Evolutionary conservation across 2,329 filamentous ascomycete genomes (phyloP).

Genomic region (Myriosclerotinia duriaeana): DNA sequence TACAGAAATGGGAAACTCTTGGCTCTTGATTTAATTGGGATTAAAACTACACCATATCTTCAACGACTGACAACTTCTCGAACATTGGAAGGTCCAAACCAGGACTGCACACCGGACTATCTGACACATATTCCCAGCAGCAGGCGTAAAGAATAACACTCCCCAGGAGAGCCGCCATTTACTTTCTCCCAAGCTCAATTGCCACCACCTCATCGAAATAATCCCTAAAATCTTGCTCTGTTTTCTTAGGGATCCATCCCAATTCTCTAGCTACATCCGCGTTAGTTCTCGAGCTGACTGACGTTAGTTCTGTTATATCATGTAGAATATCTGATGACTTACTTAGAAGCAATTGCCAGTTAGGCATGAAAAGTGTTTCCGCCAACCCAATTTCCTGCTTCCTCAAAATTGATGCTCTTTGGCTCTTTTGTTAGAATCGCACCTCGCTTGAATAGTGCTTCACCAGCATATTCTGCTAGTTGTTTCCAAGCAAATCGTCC

Average conservation of each 20-base stretch:
- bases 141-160: too few species aligned
- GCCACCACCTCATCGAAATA: neutral
- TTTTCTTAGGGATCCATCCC: constrained; percentile 5
- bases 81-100: too few species aligned
- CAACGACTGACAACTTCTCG: too few species aligned
- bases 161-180: neutral
- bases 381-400: constrained; percentile 32
- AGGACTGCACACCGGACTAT: too few species aligned
- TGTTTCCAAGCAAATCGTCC: constrained; percentile 45
- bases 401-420: constrained; percentile 36
- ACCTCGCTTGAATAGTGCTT: constrained; percentile 39
- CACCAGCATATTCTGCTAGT: constrained; percentile 41
- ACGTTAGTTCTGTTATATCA: neutral
- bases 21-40: too few species aligned
- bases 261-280: neutral
- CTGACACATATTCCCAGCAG: too few species aligned
- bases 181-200: neutral
- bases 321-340: constrained; percentile 10
- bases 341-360: constrained; percentile 40
- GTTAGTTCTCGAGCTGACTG: neutral
- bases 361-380: constrained; percentile 36
- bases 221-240: neutral
- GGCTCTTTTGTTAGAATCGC: constrained; percentile 37
- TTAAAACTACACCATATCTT: too few species aligned
- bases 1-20: too few species aligned